A percentile compares a stretch with the other conserved stretches of the same genome.
Evolutionary conservation across 1,284 basidiomycete species (phyloP).

Genomic region (Marasmius tenuissimus): DNA sequence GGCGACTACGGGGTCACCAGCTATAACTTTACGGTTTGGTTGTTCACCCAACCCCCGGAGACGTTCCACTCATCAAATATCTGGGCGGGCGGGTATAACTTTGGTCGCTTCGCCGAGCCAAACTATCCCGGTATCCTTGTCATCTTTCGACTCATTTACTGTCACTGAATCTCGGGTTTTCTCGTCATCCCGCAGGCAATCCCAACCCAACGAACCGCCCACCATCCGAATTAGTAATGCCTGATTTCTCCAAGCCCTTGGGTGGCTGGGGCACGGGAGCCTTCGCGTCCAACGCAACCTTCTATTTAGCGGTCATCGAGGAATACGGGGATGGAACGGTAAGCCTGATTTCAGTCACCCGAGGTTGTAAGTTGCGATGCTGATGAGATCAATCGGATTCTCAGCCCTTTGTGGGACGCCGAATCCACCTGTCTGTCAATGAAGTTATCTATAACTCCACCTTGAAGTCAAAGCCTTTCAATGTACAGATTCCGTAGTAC

Average conservation of each 20-base stretch:
- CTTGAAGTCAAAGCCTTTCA: background rate
- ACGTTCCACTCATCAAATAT: constrained; percentile 22
- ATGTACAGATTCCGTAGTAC: background rate
- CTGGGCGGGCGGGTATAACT: constrained; percentile 38
- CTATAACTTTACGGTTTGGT: constrained; percentile 44
- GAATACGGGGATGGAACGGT: constrained; percentile 16
- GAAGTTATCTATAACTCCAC: constrained; percentile 7
- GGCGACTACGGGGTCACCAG: constrained; percentile 44
- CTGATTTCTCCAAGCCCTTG: constrained; percentile 14
- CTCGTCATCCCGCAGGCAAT: constrained; percentile 9
- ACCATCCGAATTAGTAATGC: constrained; percentile 14
- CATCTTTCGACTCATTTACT: constrained; percentile 1
- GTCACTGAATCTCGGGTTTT: background rate
- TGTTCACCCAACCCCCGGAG: constrained; percentile 29
- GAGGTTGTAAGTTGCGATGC: background rate
- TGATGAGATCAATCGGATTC: background rate
- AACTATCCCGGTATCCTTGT: constrained; percentile 40
- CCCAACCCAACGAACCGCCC: constrained; percentile 12
- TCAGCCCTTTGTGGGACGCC: constrained; percentile 4
- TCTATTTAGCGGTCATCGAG: constrained; percentile 20
- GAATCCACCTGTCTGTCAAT: constrained; percentile 1
- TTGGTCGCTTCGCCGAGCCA: constrained; percentile 39
- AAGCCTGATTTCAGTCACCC: background rate
- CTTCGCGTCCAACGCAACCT: constrained; percentile 6
- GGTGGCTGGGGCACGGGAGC: constrained; percentile 15